Evolutionary conservation across 495 filamentous ascomycete species (phyloP).

Genomic region (Annulohypoxylon maeteangense): DNA sequence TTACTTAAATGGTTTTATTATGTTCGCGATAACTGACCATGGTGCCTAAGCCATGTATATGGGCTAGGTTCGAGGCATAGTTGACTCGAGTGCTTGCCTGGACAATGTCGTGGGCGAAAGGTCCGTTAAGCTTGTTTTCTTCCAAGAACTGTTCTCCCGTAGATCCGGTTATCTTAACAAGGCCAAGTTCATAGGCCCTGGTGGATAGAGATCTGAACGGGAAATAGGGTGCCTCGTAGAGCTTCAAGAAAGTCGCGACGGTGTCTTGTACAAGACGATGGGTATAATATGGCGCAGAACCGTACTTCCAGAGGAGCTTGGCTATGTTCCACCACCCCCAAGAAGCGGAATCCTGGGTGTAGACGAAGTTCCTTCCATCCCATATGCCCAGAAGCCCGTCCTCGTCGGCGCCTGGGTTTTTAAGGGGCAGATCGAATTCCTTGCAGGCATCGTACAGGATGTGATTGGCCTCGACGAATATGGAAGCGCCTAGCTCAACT

Average conservation of each 20-base stretch:
- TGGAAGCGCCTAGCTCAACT: conserved; percentile 89
- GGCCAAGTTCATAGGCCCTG: conserved; percentile 69
- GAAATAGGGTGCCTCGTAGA: conserved; percentile 86
- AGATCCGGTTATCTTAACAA: conserved; percentile 70
- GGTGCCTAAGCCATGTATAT: conserved; percentile 89
- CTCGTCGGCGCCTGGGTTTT: conserved; percentile 49
- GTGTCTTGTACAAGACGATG: conserved; percentile 76
- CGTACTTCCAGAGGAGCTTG: conserved; percentile 88
- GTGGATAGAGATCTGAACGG: conserved; percentile 81
- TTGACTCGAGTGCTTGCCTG: conserved; percentile 95
- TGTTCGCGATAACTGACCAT: conserved; percentile 72
- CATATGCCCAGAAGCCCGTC: conserved; percentile 76
- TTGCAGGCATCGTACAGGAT: conserved; percentile 81
- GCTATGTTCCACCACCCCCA: conserved; percentile 80
- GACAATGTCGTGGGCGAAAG: conserved; percentile 84
- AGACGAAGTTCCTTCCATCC: conserved; percentile 83
- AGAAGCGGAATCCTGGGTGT: conserved; percentile 63
- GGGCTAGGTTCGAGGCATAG: conserved; percentile 86
- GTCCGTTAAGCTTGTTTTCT: conserved; percentile 71
- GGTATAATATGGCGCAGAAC: conserved; percentile 77
- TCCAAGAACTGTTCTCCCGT: conserved; percentile 78
- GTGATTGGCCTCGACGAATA: conserved; percentile 88
- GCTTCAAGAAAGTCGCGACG: conserved; percentile 76
- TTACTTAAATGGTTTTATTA: too few relatives aligned
- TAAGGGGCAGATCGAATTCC: conserved; percentile 70